Percentiles rank a stretch among this genome's conserved stretches.
phyloP scores from a whole-genome alignment of 805 yeast genomes.

The Starmerella potacharoeniae region DNA sequence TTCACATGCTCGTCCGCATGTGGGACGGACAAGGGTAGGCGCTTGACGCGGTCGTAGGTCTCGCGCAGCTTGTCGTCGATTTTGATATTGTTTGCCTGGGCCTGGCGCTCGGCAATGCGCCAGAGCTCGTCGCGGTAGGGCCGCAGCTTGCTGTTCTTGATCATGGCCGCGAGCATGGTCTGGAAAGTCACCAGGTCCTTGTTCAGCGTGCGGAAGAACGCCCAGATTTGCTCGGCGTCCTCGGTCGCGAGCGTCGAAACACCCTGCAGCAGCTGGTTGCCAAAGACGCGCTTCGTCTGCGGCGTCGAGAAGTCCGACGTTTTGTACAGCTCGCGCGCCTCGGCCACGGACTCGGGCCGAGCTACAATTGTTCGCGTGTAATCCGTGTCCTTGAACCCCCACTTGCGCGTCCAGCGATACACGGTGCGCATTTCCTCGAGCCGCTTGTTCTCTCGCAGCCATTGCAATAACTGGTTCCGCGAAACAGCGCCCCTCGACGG shows the following conservation, averaged over 20 bases:
- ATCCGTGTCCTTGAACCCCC: slow-evolving; percentile 22
- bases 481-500: slow-evolving; percentile 17
- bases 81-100: slow-evolving; percentile 17
- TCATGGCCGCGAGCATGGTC: slow-evolving; percentile 22
- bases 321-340: slow-evolving; percentile 20
- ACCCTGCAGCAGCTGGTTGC: slow-evolving; percentile 18
- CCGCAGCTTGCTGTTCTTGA: slow-evolving; percentile 7
- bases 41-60: slow-evolving; percentile 13
- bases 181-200: slow-evolving; percentile 24
- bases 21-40: background rate
- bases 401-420: slow-evolving; percentile 21
- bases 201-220: slow-evolving; percentile 19
- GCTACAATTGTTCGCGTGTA: slow-evolving; percentile 14
- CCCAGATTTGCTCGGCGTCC: slow-evolving; percentile 16
- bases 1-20: background rate
- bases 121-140: slow-evolving; percentile 14
- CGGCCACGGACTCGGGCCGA: slow-evolving; percentile 11
- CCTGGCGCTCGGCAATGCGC: slow-evolving; percentile 18
- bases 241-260: background rate
- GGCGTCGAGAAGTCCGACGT: slow-evolving; percentile 2
- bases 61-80: slow-evolving; percentile 20
- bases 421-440: slow-evolving; percentile 7
- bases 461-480: slow-evolving; percentile 20
- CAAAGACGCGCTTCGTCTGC: slow-evolving; percentile 15
- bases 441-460: slow-evolving; percentile 13